Conservation (phyloP, 768 basidiomycete species). For the Lactifluus piperatus region DNA sequence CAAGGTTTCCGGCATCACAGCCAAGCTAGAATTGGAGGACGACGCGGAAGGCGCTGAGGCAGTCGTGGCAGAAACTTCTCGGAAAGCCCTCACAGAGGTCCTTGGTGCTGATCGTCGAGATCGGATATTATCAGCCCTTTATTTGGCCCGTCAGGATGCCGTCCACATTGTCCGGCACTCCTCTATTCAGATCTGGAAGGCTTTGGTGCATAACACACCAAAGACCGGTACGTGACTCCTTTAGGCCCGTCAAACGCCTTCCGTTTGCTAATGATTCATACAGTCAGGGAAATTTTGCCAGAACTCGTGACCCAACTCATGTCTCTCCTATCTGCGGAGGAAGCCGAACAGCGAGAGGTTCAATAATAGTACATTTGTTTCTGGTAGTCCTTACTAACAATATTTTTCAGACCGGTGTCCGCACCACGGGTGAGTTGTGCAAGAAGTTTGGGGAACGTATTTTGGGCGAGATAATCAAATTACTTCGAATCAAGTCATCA, state of each 20-base stretch:
- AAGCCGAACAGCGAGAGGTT: slow-evolving; percentile 88
- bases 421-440: slow-evolving; percentile 83
- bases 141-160: slow-evolving; percentile 88
- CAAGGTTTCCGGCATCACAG: slow-evolving; percentile 93
- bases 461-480: slow-evolving; percentile 72
- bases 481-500: slow-evolving; percentile 56
- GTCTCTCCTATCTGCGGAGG: slow-evolving; percentile 64
- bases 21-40: slow-evolving; percentile 73
- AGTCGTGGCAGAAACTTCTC: slow-evolving; percentile 64
- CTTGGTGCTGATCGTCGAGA: slow-evolving; percentile 85
- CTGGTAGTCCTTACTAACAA: not conserved
- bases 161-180: slow-evolving; percentile 84
- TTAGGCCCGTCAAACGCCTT: not conserved
- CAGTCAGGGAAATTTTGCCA: slow-evolving; percentile 84
- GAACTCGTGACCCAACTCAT: slow-evolving; percentile 76
- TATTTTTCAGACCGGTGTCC: slow-evolving; percentile 64
- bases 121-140: slow-evolving; percentile 83
- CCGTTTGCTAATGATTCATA: slow-evolving; percentile 7
- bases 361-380: not conserved
- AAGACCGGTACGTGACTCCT: slow-evolving; percentile 55
- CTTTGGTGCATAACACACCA: slow-evolving; percentile 89
- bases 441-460: slow-evolving; percentile 94
- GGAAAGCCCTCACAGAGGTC: slow-evolving; percentile 78
- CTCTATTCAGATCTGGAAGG: slow-evolving; percentile 97
- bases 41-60: slow-evolving; percentile 69